Evolutionary conservation across 495 filamentous ascomycete species (phyloP).

Genomic region (Xylaria acuta): DNA sequence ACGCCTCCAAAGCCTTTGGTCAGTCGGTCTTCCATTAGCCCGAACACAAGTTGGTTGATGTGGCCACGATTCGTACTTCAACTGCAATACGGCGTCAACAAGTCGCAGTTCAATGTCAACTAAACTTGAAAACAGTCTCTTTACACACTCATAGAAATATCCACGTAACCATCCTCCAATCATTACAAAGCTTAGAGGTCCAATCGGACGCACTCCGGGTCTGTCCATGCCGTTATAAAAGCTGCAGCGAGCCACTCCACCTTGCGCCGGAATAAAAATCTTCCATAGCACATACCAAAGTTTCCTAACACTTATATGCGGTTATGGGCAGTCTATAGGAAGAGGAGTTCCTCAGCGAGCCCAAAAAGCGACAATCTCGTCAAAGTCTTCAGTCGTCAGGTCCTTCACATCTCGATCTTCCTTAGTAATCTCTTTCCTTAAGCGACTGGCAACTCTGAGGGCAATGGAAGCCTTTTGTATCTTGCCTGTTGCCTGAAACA

Average conservation of each 20-base stretch:
- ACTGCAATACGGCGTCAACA: background rate
- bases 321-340: background rate
- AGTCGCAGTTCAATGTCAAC: no score
- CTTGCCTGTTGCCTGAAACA: background rate
- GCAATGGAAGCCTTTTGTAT: background rate
- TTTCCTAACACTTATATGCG: background rate
- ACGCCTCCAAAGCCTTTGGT: background rate
- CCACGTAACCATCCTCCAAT: no score
- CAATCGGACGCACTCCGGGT: no score
- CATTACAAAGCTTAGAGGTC: no score
- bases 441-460: background rate
- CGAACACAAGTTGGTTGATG: background rate
- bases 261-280: background rate
- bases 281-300: background rate
- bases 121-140: no score
- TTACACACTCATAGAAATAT: no score
- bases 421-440: background rate
- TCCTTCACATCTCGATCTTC: background rate
- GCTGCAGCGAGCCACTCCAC: no score
- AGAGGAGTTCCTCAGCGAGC: background rate
- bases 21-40: background rate
- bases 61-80: background rate
- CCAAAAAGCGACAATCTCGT: background rate
- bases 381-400: background rate
- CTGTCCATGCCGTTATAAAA: no score